A percentile compares a stretch with the other conserved stretches of the same genome.
phyloP scores from a whole-genome alignment of 371 early-diverging fungal species.

The Mortierella sp. region DNA sequence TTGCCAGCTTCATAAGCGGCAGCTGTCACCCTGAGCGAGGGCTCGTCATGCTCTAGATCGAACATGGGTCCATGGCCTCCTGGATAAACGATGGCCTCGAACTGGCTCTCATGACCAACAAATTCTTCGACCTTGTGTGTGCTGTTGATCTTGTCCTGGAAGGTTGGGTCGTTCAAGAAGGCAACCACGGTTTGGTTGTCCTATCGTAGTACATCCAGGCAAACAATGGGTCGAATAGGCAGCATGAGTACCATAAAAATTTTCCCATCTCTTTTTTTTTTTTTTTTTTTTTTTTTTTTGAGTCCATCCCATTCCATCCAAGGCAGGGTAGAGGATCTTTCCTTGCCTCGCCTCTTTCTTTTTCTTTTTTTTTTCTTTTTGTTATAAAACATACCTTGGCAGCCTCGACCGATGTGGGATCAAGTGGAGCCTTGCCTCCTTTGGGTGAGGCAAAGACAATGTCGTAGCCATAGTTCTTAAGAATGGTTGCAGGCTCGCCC shows the following conservation, averaged over 20 bases:
- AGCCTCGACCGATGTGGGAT: conserved; percentile 53
- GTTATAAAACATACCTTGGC: conserved; percentile 41
- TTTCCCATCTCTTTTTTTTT: not conserved
- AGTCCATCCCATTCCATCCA: not conserved
- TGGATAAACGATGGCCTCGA: conserved; percentile 57
- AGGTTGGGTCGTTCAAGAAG: conserved; percentile 53
- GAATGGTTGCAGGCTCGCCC: conserved; percentile 56
- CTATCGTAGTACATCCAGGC: not conserved
- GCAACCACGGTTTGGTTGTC: conserved; percentile 16
- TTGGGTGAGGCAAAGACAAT: conserved; percentile 59
- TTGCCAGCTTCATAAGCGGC: conserved; percentile 53
- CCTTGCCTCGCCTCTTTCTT: not conserved
- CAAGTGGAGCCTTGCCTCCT: conserved; percentile 58
- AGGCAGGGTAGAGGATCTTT: not conserved
- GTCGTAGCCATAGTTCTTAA: conserved; percentile 51
- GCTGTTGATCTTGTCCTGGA: conserved; percentile 40
- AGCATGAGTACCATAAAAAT: not conserved
- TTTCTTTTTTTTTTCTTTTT: too few species aligned
- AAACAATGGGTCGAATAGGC: not conserved
- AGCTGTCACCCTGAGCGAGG: conserved; percentile 40
- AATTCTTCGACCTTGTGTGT: conserved; percentile 53
- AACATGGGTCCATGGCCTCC: conserved; percentile 64
- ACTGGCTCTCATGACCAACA: conserved; percentile 37
- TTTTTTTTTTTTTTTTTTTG: not conserved
- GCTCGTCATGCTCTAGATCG: conserved; percentile 54